Base-by-base conservation (phyloP, 2,329 filamentous ascomycete genomes). In the Ambrosiella cleistominuta region DNA sequence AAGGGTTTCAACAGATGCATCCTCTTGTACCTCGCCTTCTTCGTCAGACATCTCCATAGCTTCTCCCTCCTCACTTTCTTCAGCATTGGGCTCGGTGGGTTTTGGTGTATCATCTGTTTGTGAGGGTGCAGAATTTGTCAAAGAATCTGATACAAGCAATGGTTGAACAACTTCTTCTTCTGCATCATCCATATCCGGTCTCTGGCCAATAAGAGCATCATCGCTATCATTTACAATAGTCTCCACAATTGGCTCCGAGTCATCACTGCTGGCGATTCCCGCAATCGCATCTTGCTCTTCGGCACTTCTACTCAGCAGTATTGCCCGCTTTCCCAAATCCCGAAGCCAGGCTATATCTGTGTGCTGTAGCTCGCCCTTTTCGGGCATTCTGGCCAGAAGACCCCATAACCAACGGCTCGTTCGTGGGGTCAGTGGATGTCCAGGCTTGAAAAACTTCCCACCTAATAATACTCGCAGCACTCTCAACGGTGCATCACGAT, bases 351-450 rank as follows among this genome's bases (percentile, higher is more conserved):
- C 83, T 38, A 95, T 79, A 65, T 93, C 85, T 49, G 81, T 78
- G 62, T 87, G 85, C 61, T 81, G 80, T 67, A 96, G 72, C 67
- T 86, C 82, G 1, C 88, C 88, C 8, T 80, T 72, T 40, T 87
- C 85, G 0, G 86, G 83, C 60, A 91, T 75, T 59, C 82, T 78
- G 2, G 86, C 88, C 50, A 96, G 73, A 59, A 95, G 69, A 0
- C 85, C 82, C 90, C 89, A 96, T 3, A 87, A 73, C 91, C 91
- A 97, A 13, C 81, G 77, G 61, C 88, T 89, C 3, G 86, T 81
- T 53, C 82, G 78, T 64, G 79, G 77, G 35, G 80, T 74, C 37
- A 88, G 72, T 37, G 76, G 74, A 19, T 74, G 70, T n/a, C 77
- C 78, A 54, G 76, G 77, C 51, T 75, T 77, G 57, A 85, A 75